Percentiles rank a stretch among this genome's conserved stretches.
phyloP scores from a whole-genome alignment of 2,329 filamentous ascomycete genomes.

The Fusarium papillatum region DNA sequence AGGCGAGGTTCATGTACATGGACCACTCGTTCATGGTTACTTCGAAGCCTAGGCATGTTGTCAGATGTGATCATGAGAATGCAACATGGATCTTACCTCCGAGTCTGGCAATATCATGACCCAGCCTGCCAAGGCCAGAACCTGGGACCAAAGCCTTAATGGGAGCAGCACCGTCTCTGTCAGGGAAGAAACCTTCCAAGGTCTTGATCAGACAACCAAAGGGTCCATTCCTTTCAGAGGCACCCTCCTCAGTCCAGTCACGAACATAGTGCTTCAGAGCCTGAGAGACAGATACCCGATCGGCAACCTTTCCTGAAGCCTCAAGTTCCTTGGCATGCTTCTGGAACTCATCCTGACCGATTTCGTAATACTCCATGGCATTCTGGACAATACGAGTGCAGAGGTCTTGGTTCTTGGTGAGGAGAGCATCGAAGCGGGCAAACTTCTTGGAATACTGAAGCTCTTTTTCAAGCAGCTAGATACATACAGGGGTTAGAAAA shows the following conservation, averaged over 20 bases:
- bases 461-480: conserved; percentile 65
- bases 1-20: conserved; percentile 68
- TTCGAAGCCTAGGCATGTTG: conserved; percentile 54
- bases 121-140: conserved; percentile 65
- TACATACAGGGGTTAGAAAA: neutral
- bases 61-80: neutral
- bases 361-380: conserved; percentile 61
- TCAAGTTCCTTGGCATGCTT: conserved; percentile 55
- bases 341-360: conserved; percentile 59
- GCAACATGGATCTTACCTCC: conserved; percentile 44
- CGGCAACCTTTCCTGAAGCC: conserved; percentile 53
- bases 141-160: conserved; percentile 64
- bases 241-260: conserved; percentile 66
- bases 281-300: conserved; percentile 64
- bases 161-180: conserved; percentile 15
- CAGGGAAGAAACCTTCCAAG: conserved; percentile 48
- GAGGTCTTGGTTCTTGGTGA: conserved; percentile 59
- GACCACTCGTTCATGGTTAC: conserved; percentile 71
- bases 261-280: conserved; percentile 69
- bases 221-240: conserved; percentile 58
- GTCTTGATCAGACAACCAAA: conserved; percentile 56
- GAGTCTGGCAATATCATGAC: conserved; percentile 62
- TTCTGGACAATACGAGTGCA: conserved; percentile 60
- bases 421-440: conserved; percentile 55
- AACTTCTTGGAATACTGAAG: conserved; percentile 70